These are phyloP conservation scores for Cucumis cinereus DNA, from an alignment of 306 rosid species.

Conservation along the genomic window DNA sequence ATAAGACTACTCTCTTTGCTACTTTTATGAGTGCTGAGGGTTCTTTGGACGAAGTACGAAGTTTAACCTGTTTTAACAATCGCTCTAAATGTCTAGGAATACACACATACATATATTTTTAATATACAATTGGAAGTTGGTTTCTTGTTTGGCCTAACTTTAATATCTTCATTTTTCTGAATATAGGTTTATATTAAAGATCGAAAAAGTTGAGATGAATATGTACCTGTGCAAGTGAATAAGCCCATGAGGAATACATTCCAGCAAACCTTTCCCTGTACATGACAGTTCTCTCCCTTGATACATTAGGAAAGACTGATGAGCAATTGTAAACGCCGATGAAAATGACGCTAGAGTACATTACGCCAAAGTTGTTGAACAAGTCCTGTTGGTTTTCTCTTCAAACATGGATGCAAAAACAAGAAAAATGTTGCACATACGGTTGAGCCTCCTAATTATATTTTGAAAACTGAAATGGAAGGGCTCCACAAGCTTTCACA, in stretches of 20 bases:
- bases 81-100: too few species aligned
- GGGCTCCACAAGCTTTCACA: not conserved
- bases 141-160: too few species aligned
- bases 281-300: conserved; percentile 25
- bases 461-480: not conserved
- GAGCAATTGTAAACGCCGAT: conserved; percentile 34
- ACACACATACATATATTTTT: too few species aligned
- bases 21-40: too few species aligned
- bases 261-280: conserved; percentile 38
- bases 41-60: too few species aligned
- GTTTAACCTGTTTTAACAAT: too few species aligned
- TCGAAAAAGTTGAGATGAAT: not conserved
- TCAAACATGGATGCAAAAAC: not conserved
- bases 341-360: conserved; percentile 22
- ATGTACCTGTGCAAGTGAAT: conserved; percentile 35
- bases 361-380: conserved; percentile 33
- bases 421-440: not conserved
- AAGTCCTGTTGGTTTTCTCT: conserved; percentile 36
- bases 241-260: conserved; percentile 40
- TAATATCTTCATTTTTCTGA: too few species aligned
- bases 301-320: conserved; percentile 17
- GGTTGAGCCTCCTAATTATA: not conserved
- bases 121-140: too few species aligned
- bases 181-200: not conserved
- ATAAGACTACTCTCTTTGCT: too few species aligned